Evolutionary conservation across 2,329 filamentous ascomycete species (phyloP).

Genomic region (Curvularia hawaiiensis): DNA sequence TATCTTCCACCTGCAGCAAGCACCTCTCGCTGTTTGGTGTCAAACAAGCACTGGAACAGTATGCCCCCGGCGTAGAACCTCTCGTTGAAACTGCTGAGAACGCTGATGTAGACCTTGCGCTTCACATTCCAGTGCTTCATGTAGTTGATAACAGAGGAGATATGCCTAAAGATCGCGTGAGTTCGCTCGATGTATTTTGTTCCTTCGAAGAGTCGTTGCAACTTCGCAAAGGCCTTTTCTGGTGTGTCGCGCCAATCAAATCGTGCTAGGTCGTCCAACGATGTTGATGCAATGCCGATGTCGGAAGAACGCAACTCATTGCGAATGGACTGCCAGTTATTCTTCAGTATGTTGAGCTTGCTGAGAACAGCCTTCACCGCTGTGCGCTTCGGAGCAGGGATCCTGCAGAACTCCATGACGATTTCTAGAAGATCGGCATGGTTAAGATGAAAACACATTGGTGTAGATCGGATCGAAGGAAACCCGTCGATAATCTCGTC

Average conservation of each 20-base stretch:
- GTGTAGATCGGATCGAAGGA: slow-evolving; percentile 70
- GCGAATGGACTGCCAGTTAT: slow-evolving; percentile 82
- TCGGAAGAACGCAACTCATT: slow-evolving; percentile 80
- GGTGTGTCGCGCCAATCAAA: slow-evolving; percentile 87
- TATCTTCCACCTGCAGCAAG: slow-evolving; percentile 95
- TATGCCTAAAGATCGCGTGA: slow-evolving; percentile 69
- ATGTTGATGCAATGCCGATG: slow-evolving; percentile 84
- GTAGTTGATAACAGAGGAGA: slow-evolving; percentile 79
- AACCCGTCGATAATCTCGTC: slow-evolving; percentile 88
- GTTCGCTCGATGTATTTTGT: slow-evolving; percentile 59
- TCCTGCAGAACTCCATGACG: slow-evolving; percentile 88
- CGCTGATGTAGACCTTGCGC: slow-evolving; percentile 81
- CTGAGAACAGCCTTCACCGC: slow-evolving; percentile 82
- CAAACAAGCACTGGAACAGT: slow-evolving; percentile 88
- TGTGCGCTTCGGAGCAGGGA: slow-evolving; percentile 70
- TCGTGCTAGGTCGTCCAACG: slow-evolving; percentile 83
- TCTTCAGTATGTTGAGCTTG: slow-evolving; percentile 81
- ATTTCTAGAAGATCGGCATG: slow-evolving; percentile 85
- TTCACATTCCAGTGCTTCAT: slow-evolving; percentile 75
- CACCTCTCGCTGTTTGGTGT: slow-evolving; percentile 79
- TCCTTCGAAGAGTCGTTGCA: slow-evolving; percentile 60
- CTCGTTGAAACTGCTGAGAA: slow-evolving; percentile 87
- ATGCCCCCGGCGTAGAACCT: slow-evolving; percentile 82
- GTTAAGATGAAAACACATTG: slow-evolving; percentile 89
- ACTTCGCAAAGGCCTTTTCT: slow-evolving; percentile 73